These are phyloP conservation scores for Odontarrhena argentea DNA, from an alignment of 345 rosid species.

Conservation along the genomic window DNA sequence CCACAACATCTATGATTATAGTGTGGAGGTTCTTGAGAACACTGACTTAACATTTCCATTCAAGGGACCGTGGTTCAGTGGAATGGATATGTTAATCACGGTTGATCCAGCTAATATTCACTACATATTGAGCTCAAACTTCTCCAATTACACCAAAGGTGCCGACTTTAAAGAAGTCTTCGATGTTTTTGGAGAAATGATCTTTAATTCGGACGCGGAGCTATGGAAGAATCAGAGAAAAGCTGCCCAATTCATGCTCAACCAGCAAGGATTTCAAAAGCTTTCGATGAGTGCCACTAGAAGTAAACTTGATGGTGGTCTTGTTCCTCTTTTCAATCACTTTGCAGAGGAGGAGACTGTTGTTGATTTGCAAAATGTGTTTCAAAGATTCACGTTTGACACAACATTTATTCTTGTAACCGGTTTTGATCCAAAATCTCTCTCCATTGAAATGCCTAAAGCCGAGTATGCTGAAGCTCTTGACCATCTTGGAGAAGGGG, in stretches of 20 bases:
- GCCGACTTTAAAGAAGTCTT: slow-evolving; percentile 36
- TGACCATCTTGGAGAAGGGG: slow-evolving; percentile 39
- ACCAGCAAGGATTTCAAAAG: not conserved
- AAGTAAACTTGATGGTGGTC: slow-evolving; percentile 3
- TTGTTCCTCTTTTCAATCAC: not conserved
- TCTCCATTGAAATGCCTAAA: slow-evolving; percentile 40
- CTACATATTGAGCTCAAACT: slow-evolving; percentile 37
- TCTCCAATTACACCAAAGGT: slow-evolving; percentile 41
- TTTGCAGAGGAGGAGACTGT: slow-evolving; percentile 19
- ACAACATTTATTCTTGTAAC: slow-evolving; percentile 41
- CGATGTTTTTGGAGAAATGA: slow-evolving; percentile 38
- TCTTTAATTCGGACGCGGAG: slow-evolving; percentile 42
- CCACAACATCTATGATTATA: slow-evolving; percentile 29
- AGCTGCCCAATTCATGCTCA: slow-evolving; percentile 22
- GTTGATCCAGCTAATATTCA: slow-evolving; percentile 39
- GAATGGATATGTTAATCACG: slow-evolving; percentile 28
- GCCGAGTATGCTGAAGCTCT: slow-evolving; percentile 40
- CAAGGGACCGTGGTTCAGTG: slow-evolving; percentile 35
- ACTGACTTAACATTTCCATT: slow-evolving; percentile 29
- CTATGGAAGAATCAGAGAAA: slow-evolving; percentile 42
- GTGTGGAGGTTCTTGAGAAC: slow-evolving; percentile 18
- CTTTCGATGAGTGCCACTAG: not conserved
- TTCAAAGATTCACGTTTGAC: slow-evolving; percentile 49
- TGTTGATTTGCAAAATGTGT: slow-evolving; percentile 47
- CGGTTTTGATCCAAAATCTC: slow-evolving; percentile 48